phyloP scores from a whole-genome alignment of 2,329 filamentous ascomycete genomes.

The Metarhizium sp. region DNA sequence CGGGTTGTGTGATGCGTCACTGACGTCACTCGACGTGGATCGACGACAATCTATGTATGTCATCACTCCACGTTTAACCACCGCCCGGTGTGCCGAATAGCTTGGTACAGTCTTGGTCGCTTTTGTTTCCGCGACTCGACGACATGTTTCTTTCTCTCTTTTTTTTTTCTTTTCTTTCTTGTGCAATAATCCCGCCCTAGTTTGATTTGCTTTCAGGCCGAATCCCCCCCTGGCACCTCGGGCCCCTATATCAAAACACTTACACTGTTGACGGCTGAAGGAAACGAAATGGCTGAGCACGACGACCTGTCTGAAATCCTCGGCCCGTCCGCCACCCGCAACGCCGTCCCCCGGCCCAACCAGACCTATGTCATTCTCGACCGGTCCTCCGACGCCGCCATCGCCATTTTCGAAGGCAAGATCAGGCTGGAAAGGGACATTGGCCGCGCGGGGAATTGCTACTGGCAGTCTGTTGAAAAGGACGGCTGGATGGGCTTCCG shows the following conservation, averaged over 20 bases:
- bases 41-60: too few relatives aligned
- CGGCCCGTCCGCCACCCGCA: not conserved
- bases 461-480: constrained; percentile 7
- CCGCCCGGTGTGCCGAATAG: too few relatives aligned
- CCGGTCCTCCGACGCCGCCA: not conserved
- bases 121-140: too few relatives aligned
- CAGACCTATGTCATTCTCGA: not conserved
- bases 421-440: not conserved
- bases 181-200: too few relatives aligned
- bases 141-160: too few relatives aligned
- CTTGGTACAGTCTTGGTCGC: too few relatives aligned
- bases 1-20: not conserved
- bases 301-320: not conserved
- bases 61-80: too few relatives aligned
- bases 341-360: not conserved
- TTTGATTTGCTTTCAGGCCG: too few relatives aligned
- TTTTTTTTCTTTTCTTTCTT: too few relatives aligned
- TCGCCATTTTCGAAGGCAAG: not conserved
- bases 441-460: not conserved
- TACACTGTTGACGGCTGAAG: not conserved
- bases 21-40: not conserved
- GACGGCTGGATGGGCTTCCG: constrained; percentile 8
- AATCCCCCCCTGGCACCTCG: too few relatives aligned
- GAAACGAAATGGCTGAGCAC: not conserved
- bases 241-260: too few relatives aligned